A percentile compares a stretch with the other conserved stretches of the same genome.
phyloP scores from a whole-genome alignment of 2,329 filamentous ascomycete genomes.

The Aspergillus proliferans region DNA sequence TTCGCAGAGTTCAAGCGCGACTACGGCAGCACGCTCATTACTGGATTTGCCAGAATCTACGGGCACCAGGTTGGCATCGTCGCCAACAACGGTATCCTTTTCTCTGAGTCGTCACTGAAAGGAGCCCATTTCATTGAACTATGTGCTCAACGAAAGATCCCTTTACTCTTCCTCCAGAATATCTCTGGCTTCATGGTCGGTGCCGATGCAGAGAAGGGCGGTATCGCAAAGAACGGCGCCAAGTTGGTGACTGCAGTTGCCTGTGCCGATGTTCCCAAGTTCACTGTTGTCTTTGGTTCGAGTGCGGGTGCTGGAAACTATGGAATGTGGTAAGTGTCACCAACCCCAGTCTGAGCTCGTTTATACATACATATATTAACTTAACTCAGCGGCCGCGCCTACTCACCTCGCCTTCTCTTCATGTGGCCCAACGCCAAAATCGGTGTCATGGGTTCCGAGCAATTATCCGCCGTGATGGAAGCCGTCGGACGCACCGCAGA shows the following conservation, averaged over 20 bases:
- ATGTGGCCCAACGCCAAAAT: conserved; percentile 98
- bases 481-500: conserved; percentile 81
- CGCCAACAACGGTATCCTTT: conserved; percentile 92
- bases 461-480: conserved; percentile 88
- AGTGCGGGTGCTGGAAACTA: conserved; percentile 95
- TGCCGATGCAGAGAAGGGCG: conserved; percentile 80
- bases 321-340: conserved; percentile 69
- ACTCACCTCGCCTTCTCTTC: conserved; percentile 84
- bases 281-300: conserved; percentile 91
- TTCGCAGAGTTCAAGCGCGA: conserved; percentile 93
- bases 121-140: conserved; percentile 96
- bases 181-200: conserved; percentile 99
- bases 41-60: conserved; percentile 84
- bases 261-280: conserved; percentile 90
- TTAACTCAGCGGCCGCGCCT: conserved; percentile 66
- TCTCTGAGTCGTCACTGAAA: conserved; percentile 82
- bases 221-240: conserved; percentile 95
- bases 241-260: conserved; percentile 95
- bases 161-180: conserved; percentile 90
- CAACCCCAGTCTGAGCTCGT: not conserved
- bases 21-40: conserved; percentile 84
- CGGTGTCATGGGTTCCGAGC: conserved; percentile 92
- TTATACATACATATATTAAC: conserved; percentile 5
- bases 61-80: conserved; percentile 87
- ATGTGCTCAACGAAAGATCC: conserved; percentile 81